Conservation (phyloP, 2,329 filamentous ascomycete species). For the Dryadomyces sulphureus region DNA sequence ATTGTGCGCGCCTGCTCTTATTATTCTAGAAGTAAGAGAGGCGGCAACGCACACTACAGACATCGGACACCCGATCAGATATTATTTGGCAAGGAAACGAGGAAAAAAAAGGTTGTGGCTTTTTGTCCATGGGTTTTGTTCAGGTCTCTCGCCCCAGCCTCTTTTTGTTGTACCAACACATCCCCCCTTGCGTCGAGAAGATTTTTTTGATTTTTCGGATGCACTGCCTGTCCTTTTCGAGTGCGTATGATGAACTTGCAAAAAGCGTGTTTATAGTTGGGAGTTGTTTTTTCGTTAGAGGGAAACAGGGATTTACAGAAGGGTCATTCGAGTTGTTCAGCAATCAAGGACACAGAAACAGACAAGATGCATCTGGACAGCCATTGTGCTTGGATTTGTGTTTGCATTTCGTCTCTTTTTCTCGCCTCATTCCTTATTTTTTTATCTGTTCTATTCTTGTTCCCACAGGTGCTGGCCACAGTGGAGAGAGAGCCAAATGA, state of each 20-base stretch:
- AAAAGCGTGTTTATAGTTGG: too few relatives aligned
- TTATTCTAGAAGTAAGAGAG: not conserved
- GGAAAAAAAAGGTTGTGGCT: slow-evolving; percentile 5
- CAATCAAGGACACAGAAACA: too few relatives aligned
- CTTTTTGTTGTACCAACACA: slow-evolving; percentile 1
- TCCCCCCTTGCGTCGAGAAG: not conserved
- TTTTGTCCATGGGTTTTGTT: not conserved
- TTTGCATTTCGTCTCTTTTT: not conserved
- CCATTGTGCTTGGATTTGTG: not conserved
- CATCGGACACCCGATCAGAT: not conserved
- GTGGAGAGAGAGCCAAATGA: slow-evolving; percentile 16
- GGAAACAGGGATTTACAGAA: too few relatives aligned
- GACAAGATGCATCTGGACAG: too few relatives aligned
- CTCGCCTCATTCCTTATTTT: not conserved
- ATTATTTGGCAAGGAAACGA: slow-evolving; percentile 1
- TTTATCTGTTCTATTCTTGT: not conserved
- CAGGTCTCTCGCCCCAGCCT: not conserved
- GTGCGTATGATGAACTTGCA: slow-evolving; percentile 1
- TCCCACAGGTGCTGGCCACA: slow-evolving; percentile 9
- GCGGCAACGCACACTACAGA: not conserved
- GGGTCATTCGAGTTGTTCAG: too few relatives aligned
- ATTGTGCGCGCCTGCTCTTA: slow-evolving; percentile 1
- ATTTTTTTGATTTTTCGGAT: not conserved
- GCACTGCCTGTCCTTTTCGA: not conserved
- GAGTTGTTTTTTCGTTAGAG: too few relatives aligned